Evolutionary conservation across 352 stramenopile genomes (phyloP).

Genomic region (Pythium utonaiense): DNA sequence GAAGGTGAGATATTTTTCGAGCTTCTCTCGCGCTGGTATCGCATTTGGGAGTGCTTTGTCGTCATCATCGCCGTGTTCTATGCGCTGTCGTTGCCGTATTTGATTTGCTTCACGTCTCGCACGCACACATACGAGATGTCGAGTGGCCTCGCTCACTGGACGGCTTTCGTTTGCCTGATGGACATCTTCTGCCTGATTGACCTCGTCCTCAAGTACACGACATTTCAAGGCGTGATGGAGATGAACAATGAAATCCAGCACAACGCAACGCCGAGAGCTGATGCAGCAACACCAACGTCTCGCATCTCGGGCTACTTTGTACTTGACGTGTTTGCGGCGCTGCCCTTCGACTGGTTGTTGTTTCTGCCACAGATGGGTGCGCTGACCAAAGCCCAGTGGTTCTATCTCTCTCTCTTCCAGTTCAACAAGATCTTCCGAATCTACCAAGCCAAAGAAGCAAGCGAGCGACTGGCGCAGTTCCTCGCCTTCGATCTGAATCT

Average conservation of each 20-base stretch:
- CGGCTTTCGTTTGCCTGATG: constrained; percentile 34
- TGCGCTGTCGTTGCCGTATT: constrained; percentile 49
- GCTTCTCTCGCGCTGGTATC: constrained; percentile 40
- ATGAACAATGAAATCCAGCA: constrained; percentile 16
- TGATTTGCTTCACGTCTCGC: constrained; percentile 55
- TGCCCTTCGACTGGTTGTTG: constrained; percentile 51
- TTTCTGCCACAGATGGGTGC: constrained; percentile 34
- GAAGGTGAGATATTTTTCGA: constrained; percentile 53
- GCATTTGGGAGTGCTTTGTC: constrained; percentile 51
- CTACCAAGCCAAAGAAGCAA: constrained; percentile 40
- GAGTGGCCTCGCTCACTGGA: constrained; percentile 25
- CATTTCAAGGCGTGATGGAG: constrained; percentile 44
- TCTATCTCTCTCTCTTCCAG: constrained; percentile 54
- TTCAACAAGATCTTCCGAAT: constrained; percentile 61
- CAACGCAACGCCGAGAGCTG: neutral
- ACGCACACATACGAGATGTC: constrained; percentile 20
- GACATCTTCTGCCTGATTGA: constrained; percentile 56
- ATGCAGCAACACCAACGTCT: neutral
- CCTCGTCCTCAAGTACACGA: constrained; percentile 48
- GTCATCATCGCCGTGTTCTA: constrained; percentile 55
- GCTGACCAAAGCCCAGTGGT: constrained; percentile 35
- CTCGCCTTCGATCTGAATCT: constrained; percentile 49
- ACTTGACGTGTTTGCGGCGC: constrained; percentile 32
- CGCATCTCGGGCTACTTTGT: constrained; percentile 6
- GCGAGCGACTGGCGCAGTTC: constrained; percentile 51